Evolutionary conservation across 1,139 yeast species (phyloP), one percentile per base, ranked within the genome.

Genomic region (Meyerozyma elateridarum): DNA sequence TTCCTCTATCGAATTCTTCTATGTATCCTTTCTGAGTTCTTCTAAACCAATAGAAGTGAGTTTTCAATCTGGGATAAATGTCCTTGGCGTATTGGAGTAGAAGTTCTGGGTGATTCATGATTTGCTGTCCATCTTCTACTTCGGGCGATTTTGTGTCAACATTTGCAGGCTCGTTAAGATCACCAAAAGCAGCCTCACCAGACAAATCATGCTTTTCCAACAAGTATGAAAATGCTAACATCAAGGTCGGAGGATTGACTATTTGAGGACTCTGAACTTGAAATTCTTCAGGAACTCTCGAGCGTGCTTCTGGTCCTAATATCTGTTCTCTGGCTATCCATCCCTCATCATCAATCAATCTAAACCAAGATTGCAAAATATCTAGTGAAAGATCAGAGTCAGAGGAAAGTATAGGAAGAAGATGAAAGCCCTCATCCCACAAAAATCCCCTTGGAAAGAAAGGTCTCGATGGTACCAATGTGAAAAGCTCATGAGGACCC

Each of bases 361-460:
- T 61, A 52, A 91, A 83, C 99, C 99, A 91, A 29, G 95, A 84
- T 48, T 81, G 73, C 38, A 88, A 54, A 17, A 91, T 79, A 42
- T 87, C 95, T 38, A 89, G 63, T 0, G 80, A 87, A 28, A 91
- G 64, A 50, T 88, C 96, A 7, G 87, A 73, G 54, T 91, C 98
- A 53, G 82, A 89, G 32, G 82, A 80, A 42, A 85, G 57, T 22
- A 91, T 64, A 3, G 95, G 95, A 25, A 89, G 64, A 40, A 91
- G 65, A 54, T 91, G 96, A 58, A 91, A 91, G 0, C 99, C 99
- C 59, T 93, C 98, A 56, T 93, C 99, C 99, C 99, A 91, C 51
- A 85, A 85, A 51, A 91, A 91, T 0, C 99, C 99, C 41, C 98
- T 71, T 6, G 98, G 97, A 59, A 91, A 91, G 49, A 85, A 85